phyloP scores from a whole-genome alignment of 768 basidiomycete species.

The Tremella mesenterica region DNA sequence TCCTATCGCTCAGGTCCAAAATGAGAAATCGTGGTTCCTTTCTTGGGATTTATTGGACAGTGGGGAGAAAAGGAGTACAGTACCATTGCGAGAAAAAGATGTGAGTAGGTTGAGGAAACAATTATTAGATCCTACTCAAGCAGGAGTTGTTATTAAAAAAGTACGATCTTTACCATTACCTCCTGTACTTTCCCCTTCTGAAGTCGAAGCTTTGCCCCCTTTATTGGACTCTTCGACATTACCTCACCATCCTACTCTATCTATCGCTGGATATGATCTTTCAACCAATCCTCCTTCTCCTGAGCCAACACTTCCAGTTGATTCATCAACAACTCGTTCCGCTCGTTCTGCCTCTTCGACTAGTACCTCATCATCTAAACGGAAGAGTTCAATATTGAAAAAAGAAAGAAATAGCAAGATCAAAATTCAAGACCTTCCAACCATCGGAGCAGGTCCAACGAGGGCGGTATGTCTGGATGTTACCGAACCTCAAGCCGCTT shows the following conservation, averaged over 20 bases:
- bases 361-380: background rate
- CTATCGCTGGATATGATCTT: no score
- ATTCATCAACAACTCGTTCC: no score
- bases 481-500: slow-evolving; percentile 7
- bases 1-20: no score
- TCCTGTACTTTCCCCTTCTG: background rate
- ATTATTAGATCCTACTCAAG: slow-evolving; percentile 14
- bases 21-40: background rate
- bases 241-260: no score
- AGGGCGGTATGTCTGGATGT: slow-evolving; percentile 22
- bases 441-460: slow-evolving; percentile 8
- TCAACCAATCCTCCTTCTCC: no score
- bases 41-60: background rate
- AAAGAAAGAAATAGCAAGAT: background rate
- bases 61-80: background rate
- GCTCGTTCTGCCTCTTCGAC: background rate
- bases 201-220: background rate
- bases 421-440: background rate
- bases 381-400: background rate
- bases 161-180: slow-evolving; percentile 9
- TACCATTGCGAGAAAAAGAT: slow-evolving; percentile 14
- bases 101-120: slow-evolving; percentile 17
- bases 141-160: slow-evolving; percentile 11
- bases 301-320: no score
- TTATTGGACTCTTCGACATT: no score